Evolutionary conservation across 2,329 filamentous ascomycete species (phyloP).

Genomic region (Malbranchea cinnamomea): DNA sequence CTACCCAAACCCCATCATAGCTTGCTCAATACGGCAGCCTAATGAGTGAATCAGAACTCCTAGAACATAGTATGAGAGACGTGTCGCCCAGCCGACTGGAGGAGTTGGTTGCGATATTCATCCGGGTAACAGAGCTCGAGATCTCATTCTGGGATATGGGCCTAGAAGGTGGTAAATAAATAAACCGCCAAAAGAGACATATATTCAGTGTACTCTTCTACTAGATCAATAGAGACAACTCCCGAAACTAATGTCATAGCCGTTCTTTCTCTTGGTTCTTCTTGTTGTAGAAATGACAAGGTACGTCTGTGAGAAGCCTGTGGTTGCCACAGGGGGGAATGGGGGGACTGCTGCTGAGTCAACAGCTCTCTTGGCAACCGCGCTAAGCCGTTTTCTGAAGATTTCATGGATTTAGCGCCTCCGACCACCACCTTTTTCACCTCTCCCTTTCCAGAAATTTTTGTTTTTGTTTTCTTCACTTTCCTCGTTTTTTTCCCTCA

Average conservation of each 20-base stretch:
- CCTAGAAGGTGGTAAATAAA: conserved; percentile 15
- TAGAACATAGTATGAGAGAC: conserved; percentile 59
- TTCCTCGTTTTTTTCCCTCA: conserved; percentile 17
- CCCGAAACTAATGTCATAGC: too few relatives aligned
- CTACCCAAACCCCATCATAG: background rate
- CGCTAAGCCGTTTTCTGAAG: conserved; percentile 17
- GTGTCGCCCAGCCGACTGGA: conserved; percentile 65
- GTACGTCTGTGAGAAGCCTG: too few relatives aligned
- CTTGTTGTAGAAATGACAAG: too few relatives aligned
- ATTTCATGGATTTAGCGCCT: conserved; percentile 12
- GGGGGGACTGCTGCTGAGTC: too few relatives aligned
- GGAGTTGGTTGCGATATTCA: conserved; percentile 69
- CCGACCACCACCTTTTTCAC: conserved; percentile 4
- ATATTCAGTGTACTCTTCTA: too few relatives aligned
- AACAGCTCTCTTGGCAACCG: too few relatives aligned
- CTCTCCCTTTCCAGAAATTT: conserved; percentile 4
- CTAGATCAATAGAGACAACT: too few relatives aligned
- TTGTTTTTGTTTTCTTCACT: conserved; percentile 8
- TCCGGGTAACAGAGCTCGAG: conserved; percentile 71
- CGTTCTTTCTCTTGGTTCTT: too few relatives aligned
- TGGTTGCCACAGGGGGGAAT: too few relatives aligned
- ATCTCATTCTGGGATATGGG: conserved; percentile 64
- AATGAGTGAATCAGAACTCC: conserved; percentile 39
- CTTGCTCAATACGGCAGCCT: background rate
- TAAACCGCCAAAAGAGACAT: too few relatives aligned